Base-by-base conservation (phyloP, 1,139 yeast species). In the Starmera stellimalicola region DNA sequence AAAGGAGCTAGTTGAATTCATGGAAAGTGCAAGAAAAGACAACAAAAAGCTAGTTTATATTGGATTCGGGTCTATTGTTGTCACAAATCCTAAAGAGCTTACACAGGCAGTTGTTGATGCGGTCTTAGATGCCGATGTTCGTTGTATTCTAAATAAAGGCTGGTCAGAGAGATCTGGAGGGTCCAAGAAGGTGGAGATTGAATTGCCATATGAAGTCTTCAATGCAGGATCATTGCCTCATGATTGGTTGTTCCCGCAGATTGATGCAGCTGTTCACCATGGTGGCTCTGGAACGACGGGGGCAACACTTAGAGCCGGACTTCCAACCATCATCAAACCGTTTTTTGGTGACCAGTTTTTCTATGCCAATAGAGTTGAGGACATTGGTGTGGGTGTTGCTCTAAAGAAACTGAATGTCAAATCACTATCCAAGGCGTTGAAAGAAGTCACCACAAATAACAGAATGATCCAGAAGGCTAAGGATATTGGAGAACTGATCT, bases 221-320 rank as follows among this genome's bases (percentile, higher is more conserved):
- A 76, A 74, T 42, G 62, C 83, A 10, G 91, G 91, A 5, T 55
- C 78, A 10, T 65, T 84, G 16, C 95, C 96, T 1, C 98, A 88
- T 54, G 95, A 87, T 55, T 91, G 97, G 97, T 62, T 88, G 29
- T 88, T 88, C 57, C 82, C 91, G 0, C 75, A 73, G 42, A 65
- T 91, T 29, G 95, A 88, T 57, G 96, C 91, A 0, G 95, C 94
- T 1, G 95, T 88, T 5, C 98, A 88, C 51, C 98, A 88, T 55
- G 98, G 98, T 26, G 98, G 98, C 0, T 81, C 95, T 0, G 98
- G 98, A 2, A 85, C 97, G 0, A 87, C 97, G 0, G 98, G 98
- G 9, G 95, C 96, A 1, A 71, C 93, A 3, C 55, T 88, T 36
- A 62, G 91, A 40, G 82, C 85, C 8, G 98, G 97, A 0, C 54